phyloP scores from a whole-genome alignment of 441 rosid genomes.

The Adansonia rubrostipa region DNA sequence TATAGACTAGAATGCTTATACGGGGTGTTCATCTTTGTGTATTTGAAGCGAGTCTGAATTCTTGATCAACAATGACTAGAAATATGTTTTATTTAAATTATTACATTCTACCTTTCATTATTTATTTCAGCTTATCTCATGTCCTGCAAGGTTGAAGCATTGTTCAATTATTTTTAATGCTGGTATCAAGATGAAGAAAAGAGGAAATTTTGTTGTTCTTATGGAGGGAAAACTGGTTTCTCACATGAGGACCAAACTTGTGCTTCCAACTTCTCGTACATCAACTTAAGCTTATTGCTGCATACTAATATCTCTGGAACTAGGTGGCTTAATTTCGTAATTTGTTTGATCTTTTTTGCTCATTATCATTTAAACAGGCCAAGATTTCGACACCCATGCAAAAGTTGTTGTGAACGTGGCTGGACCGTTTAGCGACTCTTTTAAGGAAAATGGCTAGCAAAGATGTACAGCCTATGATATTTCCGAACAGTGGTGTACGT shows the following conservation, averaged over 20 bases:
- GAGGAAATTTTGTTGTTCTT: neutral
- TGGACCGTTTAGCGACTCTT: conserved; percentile 90
- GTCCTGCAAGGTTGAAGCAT: conserved; percentile 7
- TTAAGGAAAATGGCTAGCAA: conserved; percentile 78
- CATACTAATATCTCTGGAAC: conserved; percentile 13
- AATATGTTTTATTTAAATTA: no score
- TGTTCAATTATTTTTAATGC: neutral
- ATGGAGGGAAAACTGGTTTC: neutral
- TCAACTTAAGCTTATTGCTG: conserved; percentile 14
- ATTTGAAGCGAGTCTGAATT: no score
- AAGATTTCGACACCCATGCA: conserved; percentile 84
- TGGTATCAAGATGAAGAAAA: neutral
- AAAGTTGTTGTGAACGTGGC: conserved; percentile 92
- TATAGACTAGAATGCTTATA: no score
- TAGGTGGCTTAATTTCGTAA: neutral
- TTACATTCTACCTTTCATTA: neutral
- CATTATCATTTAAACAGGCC: conserved; percentile 45
- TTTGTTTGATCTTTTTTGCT: conserved; percentile 10
- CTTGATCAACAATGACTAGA: no score
- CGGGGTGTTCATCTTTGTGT: no score
- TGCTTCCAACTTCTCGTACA: conserved; percentile 7
- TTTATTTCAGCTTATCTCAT: neutral
- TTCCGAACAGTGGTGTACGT: conserved; percentile 96
- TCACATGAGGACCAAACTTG: neutral
- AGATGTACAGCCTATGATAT: conserved; percentile 74